A percentile compares a stretch with the other conserved stretches of the same genome.
Evolutionary conservation across 257 asterid species (phyloP).

Genomic region (Salvia miltiorrhiza): DNA sequence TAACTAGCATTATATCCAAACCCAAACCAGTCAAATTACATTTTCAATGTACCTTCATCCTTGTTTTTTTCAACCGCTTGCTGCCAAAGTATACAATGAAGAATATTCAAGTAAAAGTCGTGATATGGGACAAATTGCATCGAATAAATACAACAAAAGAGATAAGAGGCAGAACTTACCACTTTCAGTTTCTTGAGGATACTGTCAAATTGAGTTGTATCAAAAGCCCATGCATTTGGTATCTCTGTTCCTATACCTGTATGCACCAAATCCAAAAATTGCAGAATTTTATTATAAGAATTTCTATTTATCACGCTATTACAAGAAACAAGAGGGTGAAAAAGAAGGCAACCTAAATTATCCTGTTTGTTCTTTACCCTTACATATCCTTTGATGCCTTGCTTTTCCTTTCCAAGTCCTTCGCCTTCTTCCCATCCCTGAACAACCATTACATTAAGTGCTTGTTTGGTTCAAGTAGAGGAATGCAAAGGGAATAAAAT

Average conservation of each 20-base stretch:
- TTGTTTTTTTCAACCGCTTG: conserved; percentile 51
- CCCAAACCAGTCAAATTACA: conserved; percentile 1
- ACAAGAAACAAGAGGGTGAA: background rate
- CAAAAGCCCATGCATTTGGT: conserved; percentile 94
- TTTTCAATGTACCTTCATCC: conserved; percentile 49
- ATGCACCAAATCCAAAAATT: conserved; percentile 8
- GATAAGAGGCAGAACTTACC: conserved; percentile 38
- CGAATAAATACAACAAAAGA: background rate
- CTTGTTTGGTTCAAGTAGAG: too few species aligned
- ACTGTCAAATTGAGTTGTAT: conserved; percentile 87
- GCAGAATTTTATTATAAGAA: background rate
- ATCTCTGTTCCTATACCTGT: conserved; percentile 79
- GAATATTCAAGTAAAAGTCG: background rate
- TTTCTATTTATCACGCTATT: background rate
- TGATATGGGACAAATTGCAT: background rate
- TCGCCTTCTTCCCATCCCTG: conserved; percentile 99
- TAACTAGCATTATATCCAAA: background rate
- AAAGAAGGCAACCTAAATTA: conserved; percentile 50
- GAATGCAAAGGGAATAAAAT: too few species aligned
- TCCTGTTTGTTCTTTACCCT: conserved; percentile 91
- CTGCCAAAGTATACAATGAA: conserved; percentile 38
- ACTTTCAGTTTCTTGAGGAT: conserved; percentile 92
- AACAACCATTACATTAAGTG: background rate
- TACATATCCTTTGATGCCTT: conserved; percentile 93
- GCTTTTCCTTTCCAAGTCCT: conserved; percentile 95